A percentile compares a stretch with the other conserved stretches of the same genome.
Conservation (phyloP, 441 rosid species). For the Sinapis alba region DNA sequence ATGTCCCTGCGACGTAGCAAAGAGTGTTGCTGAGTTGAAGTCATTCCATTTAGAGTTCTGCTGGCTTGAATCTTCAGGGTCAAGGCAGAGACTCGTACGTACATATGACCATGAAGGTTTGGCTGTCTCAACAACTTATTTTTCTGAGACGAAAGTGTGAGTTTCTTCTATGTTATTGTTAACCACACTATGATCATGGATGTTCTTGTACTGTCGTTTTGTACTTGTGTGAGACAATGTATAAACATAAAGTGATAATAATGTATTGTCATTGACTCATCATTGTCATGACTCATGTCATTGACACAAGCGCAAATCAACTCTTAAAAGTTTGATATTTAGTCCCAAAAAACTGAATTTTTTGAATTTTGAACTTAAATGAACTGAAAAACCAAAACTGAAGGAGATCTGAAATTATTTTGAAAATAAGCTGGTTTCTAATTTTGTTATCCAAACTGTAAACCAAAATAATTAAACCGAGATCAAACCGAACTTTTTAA, state of each 20-base stretch:
- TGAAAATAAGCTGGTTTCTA: too few relatives aligned
- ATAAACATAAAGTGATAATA: background rate
- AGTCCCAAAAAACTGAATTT: too few relatives aligned
- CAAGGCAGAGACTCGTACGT: conserved; percentile 84
- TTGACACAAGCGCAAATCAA: too few relatives aligned
- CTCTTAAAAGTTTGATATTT: too few relatives aligned
- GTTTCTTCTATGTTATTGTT: conserved; percentile 10
- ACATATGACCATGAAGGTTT: conserved; percentile 83
- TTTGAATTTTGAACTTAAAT: too few relatives aligned
- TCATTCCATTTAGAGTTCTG: conserved; percentile 90
- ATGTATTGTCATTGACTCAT: background rate
- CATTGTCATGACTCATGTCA: too few relatives aligned
- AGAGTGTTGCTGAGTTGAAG: conserved; percentile 64
- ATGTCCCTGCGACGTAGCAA: conserved; percentile 69
- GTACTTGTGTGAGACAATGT: background rate
- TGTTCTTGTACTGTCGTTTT: background rate
- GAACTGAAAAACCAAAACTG: too few relatives aligned
- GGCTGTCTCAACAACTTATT: conserved; percentile 87
- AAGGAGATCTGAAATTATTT: too few relatives aligned
- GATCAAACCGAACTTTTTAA: too few relatives aligned
- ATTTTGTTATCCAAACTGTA: too few relatives aligned
- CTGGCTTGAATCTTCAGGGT: conserved; percentile 72
- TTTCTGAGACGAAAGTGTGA: conserved; percentile 62
- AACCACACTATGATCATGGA: background rate
- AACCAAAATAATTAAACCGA: too few relatives aligned